Evolutionary conservation across 164 flowering plant species (phyloP), one percentile per base, ranked within the genome.

Genomic region (Tinospora cordifolia): DNA sequence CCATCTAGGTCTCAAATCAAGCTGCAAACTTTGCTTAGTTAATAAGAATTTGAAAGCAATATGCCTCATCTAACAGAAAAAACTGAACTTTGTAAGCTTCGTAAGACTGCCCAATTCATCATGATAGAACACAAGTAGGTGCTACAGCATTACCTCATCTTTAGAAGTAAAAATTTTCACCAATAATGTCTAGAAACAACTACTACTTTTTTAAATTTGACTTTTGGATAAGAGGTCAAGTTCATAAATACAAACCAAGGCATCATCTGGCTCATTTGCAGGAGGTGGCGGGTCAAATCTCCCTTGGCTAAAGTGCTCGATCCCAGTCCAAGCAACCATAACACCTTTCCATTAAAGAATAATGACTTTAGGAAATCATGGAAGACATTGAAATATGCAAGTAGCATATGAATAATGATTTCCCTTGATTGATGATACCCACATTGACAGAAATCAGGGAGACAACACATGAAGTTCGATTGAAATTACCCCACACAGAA

Each of bases 261-360:
- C 73, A 83, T 93, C 92, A 63, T 91, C 97, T 46, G 91, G 93
- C 75, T 90, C 96, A 81, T 80, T 65, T 3, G 84, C 83, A 68
- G 93, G 89, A 11, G 98, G 97, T 34, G 98, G 98, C 66, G 96
- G 94, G 71, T 91, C 97, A 72, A 74, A 91, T 85, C 98, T 83
- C 76, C 98, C 97, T 76, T 85, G 46, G 25, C 87, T 80, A 41
- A 88, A 93, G 75, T 93, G 90, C 84, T 94, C 98, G 63, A 94
- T 84, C 65, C 97, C 98, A 66, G 98, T 86, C 98, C 98, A 94
- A 71, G 98, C 97, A 75, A 94, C 76, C 98, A 94, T 94, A 27
- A 90, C 96, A 78, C 97, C 98, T 94, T 69, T 26, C 30, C 60
- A 54, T 54, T 15, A 8, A 72, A 68, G 49, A 70, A 58, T n/a